Evolutionary conservation across 1,139 yeast genomes (phyloP), one percentile per base, ranked within the genome.

Genomic region (Kodamaea sp.): DNA sequence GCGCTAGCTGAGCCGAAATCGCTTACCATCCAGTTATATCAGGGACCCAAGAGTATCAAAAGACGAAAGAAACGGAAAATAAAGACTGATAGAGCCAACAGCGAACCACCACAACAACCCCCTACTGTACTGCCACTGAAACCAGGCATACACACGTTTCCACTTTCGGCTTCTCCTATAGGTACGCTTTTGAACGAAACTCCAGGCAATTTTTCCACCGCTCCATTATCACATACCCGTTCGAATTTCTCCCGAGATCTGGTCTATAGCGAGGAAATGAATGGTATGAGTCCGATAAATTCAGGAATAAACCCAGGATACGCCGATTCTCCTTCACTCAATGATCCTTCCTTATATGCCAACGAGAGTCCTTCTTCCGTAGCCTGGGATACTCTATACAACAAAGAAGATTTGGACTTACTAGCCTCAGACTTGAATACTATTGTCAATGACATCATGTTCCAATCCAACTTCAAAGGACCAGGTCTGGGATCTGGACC

Each of bases 381-480:
- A 11, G 32, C 32, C 4, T 34, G 34, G 37, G 39, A 35, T n/a
- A 26, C 30, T n/a, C 21, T 34, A 15, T 60, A 59, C 39, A 59
- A 59, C 35, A 55, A 50, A 19, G 59, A 59, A 16, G 76, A 70
- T 41, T 55, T 70, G 32, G 57, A 64, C 33, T 34, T 65, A 6
- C 50, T 70, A 25, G 75, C 75, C 0, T 44, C 53, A n/a, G 75
- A 70, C 39, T 52, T 70, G 34, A 69, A 70, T 44, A 65, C 68
- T 38, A 59, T 70, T 40, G 75, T 70, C 22, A 59, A 57, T 16
- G 63, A 63, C 34, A 66, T 69, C 32, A 66, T 70, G 57, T 55
- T 53, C 35, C 69, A 62, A 22, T 55, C 61, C 9, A 63, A 59
- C 24, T 51, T 47, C 32, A 60, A 51, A 7, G 41, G 38, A 14